Percentiles rank a stretch among this genome's conserved stretches.
phyloP scores from a whole-genome alignment of 73 alveolate species.

The Paramecium sexaurelia region DNA sequence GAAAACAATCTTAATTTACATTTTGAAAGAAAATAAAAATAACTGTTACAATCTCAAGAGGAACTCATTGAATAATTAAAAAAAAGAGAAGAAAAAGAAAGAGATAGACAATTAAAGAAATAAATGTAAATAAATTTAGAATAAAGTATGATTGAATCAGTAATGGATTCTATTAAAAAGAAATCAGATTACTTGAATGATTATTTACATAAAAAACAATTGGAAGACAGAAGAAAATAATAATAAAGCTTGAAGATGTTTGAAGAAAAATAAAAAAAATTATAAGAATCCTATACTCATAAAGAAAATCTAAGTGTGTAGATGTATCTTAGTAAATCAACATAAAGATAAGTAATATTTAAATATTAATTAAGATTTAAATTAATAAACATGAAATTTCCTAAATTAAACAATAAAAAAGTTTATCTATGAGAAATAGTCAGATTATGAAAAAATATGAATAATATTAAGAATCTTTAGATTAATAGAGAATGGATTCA shows the following conservation, averaged over 20 bases:
- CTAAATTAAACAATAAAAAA: not conserved
- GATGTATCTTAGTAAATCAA: not conserved
- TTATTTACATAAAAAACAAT: not conserved
- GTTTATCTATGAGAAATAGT: not conserved
- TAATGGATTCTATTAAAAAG: not conserved
- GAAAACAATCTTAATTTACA: not conserved
- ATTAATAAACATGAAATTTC: conserved; percentile 11
- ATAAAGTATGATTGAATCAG: not conserved
- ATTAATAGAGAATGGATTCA: not conserved
- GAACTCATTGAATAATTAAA: not conserved
- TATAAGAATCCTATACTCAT: not conserved
- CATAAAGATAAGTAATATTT: not conserved
- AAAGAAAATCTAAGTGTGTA: not conserved
- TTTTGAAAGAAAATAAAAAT: not conserved
- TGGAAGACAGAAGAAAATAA: not conserved
- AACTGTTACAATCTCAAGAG: not conserved
- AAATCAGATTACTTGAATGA: conserved; percentile 6
- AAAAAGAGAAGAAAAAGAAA: not conserved
- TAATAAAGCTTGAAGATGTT: not conserved
- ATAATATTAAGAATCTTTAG: not conserved
- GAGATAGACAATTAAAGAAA: not conserved
- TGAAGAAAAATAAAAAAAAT: conserved; percentile 7
- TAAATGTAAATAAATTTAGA: not conserved
- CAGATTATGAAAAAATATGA: not conserved
- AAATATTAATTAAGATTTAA: not conserved